phyloP scores from a whole-genome alignment of 805 yeast genomes.

The Candida ascalaphidarum region DNA sequence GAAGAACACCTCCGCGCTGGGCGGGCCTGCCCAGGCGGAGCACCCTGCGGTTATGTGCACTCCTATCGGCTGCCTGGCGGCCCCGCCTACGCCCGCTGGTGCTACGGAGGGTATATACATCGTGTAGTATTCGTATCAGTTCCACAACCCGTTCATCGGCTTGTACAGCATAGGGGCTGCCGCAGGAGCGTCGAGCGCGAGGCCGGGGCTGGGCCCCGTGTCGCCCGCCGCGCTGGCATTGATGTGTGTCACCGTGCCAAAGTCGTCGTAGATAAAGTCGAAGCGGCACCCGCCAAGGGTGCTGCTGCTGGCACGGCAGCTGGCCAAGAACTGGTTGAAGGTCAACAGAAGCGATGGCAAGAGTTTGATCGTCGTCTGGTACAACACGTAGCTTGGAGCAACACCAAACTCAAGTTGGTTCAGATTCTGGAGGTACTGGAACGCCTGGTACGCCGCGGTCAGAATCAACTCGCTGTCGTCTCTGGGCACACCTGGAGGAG shows the following conservation, averaged over 20 bases:
- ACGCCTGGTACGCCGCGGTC: conserved; percentile 32
- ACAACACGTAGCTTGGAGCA: conserved; percentile 25
- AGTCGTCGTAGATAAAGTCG: conserved; percentile 37
- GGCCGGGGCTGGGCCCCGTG: background rate
- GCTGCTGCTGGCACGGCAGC: conserved; percentile 15
- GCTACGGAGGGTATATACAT: no score
- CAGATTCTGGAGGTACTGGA: conserved; percentile 22
- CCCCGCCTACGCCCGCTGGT: no score
- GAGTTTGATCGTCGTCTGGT: conserved; percentile 20
- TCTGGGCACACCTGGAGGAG: no score
- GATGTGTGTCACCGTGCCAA: conserved; percentile 36
- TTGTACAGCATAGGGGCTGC: background rate
- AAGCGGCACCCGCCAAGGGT: conserved; percentile 13
- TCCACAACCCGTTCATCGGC: background rate
- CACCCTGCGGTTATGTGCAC: no score
- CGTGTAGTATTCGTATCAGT: no score
- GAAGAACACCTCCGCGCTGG: no score
- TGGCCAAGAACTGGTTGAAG: conserved; percentile 23
- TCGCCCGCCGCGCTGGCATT: conserved; percentile 10
- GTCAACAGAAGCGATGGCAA: conserved; percentile 18
- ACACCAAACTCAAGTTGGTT: conserved; percentile 29
- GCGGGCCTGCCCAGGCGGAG: no score
- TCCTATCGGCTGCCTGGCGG: no score
- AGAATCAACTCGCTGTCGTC: conserved; percentile 29
- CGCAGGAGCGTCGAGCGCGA: no score